These are phyloP conservation scores for Penicillium capsulatum DNA, from an alignment of 2,329 filamentous ascomycete species.

Conservation along the genomic window DNA sequence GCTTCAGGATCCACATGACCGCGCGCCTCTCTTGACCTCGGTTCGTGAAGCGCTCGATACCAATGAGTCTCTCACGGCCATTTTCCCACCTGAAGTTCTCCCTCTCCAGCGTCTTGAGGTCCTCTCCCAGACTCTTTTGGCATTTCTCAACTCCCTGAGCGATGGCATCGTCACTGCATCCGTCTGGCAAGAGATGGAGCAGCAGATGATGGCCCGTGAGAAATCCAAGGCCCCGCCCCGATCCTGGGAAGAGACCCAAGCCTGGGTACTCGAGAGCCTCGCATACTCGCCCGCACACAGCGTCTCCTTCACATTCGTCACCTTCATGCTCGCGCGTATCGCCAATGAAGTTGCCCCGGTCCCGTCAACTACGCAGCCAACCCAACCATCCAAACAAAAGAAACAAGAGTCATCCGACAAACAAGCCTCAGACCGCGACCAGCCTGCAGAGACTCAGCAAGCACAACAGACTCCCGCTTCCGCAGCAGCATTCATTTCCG, in stretches of 20 bases:
- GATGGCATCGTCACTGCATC: conserved; percentile 72
- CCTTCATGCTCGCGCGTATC: conserved; percentile 65
- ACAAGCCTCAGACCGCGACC: conserved; percentile 2
- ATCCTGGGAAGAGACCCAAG: conserved; percentile 54
- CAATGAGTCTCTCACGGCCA: conserved; percentile 58
- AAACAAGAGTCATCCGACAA: conserved; percentile 2
- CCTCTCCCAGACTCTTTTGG: conserved; percentile 64
- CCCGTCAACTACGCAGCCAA: conserved; percentile 15
- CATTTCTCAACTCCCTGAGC: conserved; percentile 69
- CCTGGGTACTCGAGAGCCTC: conserved; percentile 68
- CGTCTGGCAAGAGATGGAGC: conserved; percentile 67
- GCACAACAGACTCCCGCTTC: conserved; percentile 18
- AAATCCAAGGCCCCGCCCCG: conserved; percentile 47
- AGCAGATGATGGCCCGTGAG: conserved; percentile 50
- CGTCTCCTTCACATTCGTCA: conserved; percentile 84
- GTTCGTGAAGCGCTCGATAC: conserved; percentile 67
- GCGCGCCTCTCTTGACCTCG: conserved; percentile 42
- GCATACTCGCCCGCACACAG: conserved; percentile 71
- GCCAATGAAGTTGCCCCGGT: conserved; percentile 52
- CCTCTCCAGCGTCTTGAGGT: conserved; percentile 69
- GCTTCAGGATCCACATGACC: conserved; percentile 38
- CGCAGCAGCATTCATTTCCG: conserved; percentile 28
- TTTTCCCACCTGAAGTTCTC: conserved; percentile 60
- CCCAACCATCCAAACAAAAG: conserved; percentile 2
- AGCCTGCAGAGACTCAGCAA: conserved; percentile 4